Conservation (phyloP, 2,329 filamentous ascomycete species). For the Calonectria pauciramosa region DNA sequence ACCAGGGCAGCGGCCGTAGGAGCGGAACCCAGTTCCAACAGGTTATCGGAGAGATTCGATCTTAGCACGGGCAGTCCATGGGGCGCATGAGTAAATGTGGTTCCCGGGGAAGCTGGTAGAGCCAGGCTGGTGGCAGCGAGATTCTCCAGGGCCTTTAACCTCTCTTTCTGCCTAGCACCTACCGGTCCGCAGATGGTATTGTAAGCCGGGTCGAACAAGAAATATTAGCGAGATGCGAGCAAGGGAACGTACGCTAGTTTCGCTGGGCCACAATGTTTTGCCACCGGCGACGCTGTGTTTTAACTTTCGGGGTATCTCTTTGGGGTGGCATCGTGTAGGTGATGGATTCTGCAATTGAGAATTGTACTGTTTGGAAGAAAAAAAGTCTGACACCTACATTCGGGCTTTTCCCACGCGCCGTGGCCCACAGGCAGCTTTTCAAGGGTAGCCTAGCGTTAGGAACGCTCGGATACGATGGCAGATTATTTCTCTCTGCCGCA, state of each 20-base stretch:
- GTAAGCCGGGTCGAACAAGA: not conserved
- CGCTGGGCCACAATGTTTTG: slow-evolving; percentile 16
- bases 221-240: not conserved
- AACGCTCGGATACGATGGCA: no score
- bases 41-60: not conserved
- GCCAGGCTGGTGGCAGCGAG: not conserved
- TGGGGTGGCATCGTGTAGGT: not conserved
- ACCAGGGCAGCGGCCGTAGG: not conserved
- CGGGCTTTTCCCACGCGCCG: no score
- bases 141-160: not conserved
- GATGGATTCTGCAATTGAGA: not conserved
- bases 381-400: not conserved
- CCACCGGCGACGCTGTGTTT: not conserved
- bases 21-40: not conserved
- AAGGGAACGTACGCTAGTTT: slow-evolving; percentile 15
- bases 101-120: not conserved
- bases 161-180: slow-evolving; percentile 12
- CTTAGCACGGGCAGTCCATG: not conserved
- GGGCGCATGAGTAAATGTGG: not conserved
- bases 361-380: not conserved
- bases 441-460: no score
- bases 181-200: not conserved
- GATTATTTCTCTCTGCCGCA: no score
- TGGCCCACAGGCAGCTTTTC: no score
- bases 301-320: not conserved